Evolutionary conservation across 176 grass and related monocot species (phyloP).

Genomic region (Saccharum officinarum): DNA sequence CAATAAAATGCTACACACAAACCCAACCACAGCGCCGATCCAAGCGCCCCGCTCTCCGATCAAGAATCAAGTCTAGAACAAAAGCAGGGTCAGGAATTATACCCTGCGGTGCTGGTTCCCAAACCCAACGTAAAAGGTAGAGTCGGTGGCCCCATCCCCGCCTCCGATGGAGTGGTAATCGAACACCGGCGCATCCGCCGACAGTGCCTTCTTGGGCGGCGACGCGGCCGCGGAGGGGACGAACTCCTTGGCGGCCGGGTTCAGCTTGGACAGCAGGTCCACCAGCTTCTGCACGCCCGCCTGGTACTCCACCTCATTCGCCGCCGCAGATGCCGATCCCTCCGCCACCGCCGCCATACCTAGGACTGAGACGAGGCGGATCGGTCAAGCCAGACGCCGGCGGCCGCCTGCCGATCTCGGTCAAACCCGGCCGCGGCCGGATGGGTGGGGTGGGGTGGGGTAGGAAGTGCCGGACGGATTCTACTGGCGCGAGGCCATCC

Average conservation of each 20-base stretch:
- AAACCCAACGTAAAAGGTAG: neutral
- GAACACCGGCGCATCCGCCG: slow-evolving; percentile 71
- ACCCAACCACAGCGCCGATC: slow-evolving; percentile 20
- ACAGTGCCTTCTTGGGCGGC: slow-evolving; percentile 49
- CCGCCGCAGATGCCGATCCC: slow-evolving; percentile 35
- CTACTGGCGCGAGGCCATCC: slow-evolving; percentile 24
- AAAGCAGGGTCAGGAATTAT: slow-evolving; percentile 7
- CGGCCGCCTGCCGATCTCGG: neutral
- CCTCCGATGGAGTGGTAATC: slow-evolving; percentile 37
- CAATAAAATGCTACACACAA: neutral
- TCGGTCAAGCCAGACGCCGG: neutral
- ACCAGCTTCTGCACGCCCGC: slow-evolving; percentile 73
- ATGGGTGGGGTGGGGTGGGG: neutral
- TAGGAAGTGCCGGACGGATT: neutral
- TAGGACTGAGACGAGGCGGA: neutral
- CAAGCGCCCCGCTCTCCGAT: neutral
- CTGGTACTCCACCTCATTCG: slow-evolving; percentile 59
- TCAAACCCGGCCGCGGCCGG: slow-evolving; percentile 19
- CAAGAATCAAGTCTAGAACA: neutral
- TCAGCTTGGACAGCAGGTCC: slow-evolving; percentile 88
- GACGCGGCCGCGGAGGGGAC: slow-evolving; percentile 50
- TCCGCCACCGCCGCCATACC: slow-evolving; percentile 80
- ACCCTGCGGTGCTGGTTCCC: slow-evolving; percentile 56
- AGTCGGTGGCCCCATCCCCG: slow-evolving; percentile 34
- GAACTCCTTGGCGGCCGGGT: slow-evolving; percentile 92